A percentile compares a stretch with the other conserved stretches of the same genome.
Evolutionary conservation across 2,329 filamentous ascomycete genomes (phyloP).

Genomic region (Exophiala alcalophila): DNA sequence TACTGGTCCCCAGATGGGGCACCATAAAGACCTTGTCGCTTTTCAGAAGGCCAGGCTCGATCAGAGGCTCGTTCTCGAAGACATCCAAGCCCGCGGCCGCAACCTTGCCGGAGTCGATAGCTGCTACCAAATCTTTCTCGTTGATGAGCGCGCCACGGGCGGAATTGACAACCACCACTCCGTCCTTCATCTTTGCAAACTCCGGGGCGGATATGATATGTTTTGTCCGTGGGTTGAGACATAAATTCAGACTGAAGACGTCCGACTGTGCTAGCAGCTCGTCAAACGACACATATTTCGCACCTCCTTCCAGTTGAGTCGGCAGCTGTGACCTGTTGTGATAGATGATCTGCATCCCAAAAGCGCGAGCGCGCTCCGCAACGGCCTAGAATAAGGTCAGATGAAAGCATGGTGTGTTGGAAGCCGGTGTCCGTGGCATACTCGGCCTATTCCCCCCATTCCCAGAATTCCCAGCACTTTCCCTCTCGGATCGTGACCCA

Average conservation of each 20-base stretch:
- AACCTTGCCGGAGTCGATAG: conserved; percentile 46
- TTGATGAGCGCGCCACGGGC: conserved; percentile 46
- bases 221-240: conserved; percentile 44
- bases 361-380: conserved; percentile 44
- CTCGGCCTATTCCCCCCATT: conserved; percentile 49
- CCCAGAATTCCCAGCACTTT: conserved; percentile 48
- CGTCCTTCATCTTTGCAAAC: conserved; percentile 46
- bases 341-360: conserved; percentile 49
- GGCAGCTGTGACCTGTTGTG: conserved; percentile 46
- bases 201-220: conserved; percentile 48
- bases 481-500: conserved; percentile 47
- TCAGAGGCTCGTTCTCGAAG: conserved; percentile 46
- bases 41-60: conserved; percentile 48
- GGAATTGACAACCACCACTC: conserved; percentile 45
- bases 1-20: conserved; percentile 60
- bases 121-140: conserved; percentile 46
- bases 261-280: conserved; percentile 46
- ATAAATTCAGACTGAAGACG: conserved; percentile 47
- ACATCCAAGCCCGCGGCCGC: conserved; percentile 47
- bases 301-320: conserved; percentile 41
- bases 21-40: conserved; percentile 51
- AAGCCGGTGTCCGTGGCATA: conserved; percentile 30
- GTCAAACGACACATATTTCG: conserved; percentile 47
- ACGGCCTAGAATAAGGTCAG: conserved; percentile 40
- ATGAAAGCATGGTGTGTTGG: neutral